Percentiles rank a stretch among this genome's conserved stretches.
These are phyloP conservation scores for Botrytis sinoallii DNA, from an alignment of 2,329 filamentous ascomycete species.

Conservation along the genomic window DNA sequence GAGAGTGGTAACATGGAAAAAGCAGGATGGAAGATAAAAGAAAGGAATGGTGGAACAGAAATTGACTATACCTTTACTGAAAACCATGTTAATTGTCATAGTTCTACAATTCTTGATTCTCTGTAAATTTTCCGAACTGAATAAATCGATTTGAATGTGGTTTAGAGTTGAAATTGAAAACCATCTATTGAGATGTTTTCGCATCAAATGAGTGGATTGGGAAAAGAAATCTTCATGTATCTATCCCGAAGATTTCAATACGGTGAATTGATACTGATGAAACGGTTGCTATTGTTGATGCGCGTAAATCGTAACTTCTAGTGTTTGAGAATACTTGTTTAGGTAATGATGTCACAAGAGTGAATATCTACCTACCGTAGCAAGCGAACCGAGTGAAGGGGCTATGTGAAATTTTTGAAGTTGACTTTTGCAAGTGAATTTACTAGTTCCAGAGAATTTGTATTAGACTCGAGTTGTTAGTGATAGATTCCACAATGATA, in stretches of 20 bases:
- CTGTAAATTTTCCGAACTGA: not conserved
- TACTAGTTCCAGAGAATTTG: not conserved
- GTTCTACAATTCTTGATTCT: not conserved
- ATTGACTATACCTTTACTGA: not conserved
- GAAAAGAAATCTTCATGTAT: not conserved
- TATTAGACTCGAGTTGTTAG: too few species aligned
- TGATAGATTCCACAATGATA: too few species aligned
- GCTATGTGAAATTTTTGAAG: fast-evolving
- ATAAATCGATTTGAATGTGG: not conserved
- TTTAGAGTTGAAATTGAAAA: too few species aligned
- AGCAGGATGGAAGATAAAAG: not conserved
- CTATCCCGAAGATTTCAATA: not conserved
- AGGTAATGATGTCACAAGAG: not conserved
- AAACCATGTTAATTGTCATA: not conserved
- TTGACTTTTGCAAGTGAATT: not conserved
- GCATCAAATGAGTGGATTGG: not conserved
- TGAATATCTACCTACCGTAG: not conserved
- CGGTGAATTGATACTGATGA: not conserved
- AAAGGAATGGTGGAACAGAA: fast-evolving
- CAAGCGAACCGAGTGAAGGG: not conserved
- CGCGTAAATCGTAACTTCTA: not conserved
- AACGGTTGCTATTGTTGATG: not conserved
- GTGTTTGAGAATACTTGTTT: not conserved
- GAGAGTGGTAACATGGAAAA: too few species aligned
- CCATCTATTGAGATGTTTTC: not conserved